Evolutionary conservation across 495 filamentous ascomycete species (phyloP).

Genomic region (Cudoniella acicularis): DNA sequence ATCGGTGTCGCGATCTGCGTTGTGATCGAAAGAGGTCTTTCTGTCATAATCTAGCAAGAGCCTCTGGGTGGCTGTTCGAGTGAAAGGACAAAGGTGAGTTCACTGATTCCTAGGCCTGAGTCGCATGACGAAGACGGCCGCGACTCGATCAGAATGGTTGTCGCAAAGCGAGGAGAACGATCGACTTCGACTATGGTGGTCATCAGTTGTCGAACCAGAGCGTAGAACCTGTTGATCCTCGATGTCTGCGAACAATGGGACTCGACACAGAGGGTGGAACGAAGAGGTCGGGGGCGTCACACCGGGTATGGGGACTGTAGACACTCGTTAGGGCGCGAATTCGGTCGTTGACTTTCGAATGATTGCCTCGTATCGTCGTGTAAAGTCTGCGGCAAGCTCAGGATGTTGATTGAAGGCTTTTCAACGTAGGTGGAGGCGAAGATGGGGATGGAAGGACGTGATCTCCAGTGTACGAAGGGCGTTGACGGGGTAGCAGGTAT

Average conservation of each 20-base stretch:
- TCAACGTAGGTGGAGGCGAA: slow-evolving; percentile 14
- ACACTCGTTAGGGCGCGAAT: not conserved
- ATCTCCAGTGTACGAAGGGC: not conserved
- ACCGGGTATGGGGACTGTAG: not conserved
- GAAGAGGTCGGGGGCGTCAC: not conserved
- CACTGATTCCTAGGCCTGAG: slow-evolving; percentile 46
- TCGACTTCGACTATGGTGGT: slow-evolving; percentile 15
- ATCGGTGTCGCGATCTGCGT: slow-evolving; percentile 49
- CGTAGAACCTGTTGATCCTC: slow-evolving; percentile 3
- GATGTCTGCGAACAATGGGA: slow-evolving; percentile 1
- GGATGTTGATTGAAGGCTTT: slow-evolving; percentile 12
- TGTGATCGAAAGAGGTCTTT: slow-evolving; percentile 63
- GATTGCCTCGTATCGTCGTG: not conserved
- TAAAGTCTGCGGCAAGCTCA: not conserved
- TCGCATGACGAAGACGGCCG: slow-evolving; percentile 52
- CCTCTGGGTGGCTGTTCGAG: slow-evolving; percentile 54
- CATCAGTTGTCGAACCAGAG: slow-evolving; percentile 22
- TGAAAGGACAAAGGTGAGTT: slow-evolving; percentile 38
- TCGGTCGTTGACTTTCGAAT: not conserved
- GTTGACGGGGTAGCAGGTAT: not conserved
- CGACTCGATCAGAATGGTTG: slow-evolving; percentile 26
- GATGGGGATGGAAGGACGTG: not conserved
- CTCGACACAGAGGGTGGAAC: slow-evolving; percentile 5
- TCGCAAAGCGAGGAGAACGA: slow-evolving; percentile 27
- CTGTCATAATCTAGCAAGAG: slow-evolving; percentile 90